These are phyloP conservation scores for Russula virescens DNA, from an alignment of 768 basidiomycete species.

Conservation along the genomic window DNA sequence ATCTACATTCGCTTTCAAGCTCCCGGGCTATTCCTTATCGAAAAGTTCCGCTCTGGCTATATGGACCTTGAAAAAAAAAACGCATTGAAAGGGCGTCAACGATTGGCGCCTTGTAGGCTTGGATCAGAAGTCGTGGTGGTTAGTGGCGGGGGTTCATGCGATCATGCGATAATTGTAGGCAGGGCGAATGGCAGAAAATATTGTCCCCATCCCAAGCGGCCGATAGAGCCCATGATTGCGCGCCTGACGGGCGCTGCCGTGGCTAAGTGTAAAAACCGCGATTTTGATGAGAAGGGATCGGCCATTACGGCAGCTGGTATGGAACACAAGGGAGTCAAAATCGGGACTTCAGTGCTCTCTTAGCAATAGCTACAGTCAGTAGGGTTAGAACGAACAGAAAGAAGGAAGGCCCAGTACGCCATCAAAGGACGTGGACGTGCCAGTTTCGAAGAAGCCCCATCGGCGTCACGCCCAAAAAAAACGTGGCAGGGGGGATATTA, in stretches of 20 bases:
- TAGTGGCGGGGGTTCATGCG: neutral
- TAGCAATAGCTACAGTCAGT: no score
- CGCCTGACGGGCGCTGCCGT: neutral
- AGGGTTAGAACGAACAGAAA: no score
- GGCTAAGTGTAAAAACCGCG: neutral
- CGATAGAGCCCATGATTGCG: neutral
- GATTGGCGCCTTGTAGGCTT: neutral
- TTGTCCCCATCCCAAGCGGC: no score
- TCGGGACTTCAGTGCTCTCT: no score
- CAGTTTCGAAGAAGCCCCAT: no score
- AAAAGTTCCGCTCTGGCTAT: conserved; percentile 12
- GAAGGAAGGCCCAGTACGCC: no score
- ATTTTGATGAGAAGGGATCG: neutral
- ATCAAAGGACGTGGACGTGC: no score
- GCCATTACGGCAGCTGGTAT: neutral
- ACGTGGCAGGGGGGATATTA: no score
- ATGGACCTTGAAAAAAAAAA: conserved; percentile 1
- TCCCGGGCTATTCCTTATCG: conserved; percentile 13
- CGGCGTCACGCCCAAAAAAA: no score
- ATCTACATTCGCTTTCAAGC: conserved; percentile 11
- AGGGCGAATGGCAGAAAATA: no score
- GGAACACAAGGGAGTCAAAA: no score
- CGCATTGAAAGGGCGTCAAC: neutral
- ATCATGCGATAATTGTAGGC: neutral
- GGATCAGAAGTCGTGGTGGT: neutral